These are phyloP conservation scores for Rhodotorula sp. DNA, from an alignment of 1,284 basidiomycete species.

Conservation along the genomic window DNA sequence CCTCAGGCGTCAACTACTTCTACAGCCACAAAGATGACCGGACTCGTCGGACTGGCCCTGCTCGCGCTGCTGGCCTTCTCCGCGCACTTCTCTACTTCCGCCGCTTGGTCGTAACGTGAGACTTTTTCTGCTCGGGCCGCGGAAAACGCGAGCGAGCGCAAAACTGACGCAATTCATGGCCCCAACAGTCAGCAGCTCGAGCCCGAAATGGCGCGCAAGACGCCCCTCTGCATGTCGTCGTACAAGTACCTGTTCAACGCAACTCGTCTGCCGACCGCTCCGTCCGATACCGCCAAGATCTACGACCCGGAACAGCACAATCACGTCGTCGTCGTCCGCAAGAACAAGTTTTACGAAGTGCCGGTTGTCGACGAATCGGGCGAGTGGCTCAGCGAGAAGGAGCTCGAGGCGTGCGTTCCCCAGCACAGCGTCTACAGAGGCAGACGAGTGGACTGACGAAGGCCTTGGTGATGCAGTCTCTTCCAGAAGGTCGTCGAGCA, in stretches of 20 bases:
- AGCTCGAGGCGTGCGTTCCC: conserved; percentile 64
- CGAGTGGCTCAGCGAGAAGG: conserved; percentile 67
- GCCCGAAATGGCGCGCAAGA: conserved; percentile 80
- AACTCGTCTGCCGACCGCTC: conserved; percentile 77
- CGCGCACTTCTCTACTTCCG: conserved; percentile 83
- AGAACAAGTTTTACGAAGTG: conserved; percentile 86
- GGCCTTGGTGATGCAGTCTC: conserved; percentile 57
- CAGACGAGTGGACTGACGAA: neutral
- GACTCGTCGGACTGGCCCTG: conserved; percentile 55
- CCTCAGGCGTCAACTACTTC: conserved; percentile 86
- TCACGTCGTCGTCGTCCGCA: conserved; percentile 85
- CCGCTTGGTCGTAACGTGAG: conserved; percentile 73
- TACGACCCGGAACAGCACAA: conserved; percentile 75
- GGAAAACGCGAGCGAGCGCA: too few species aligned
- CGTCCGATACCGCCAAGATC: conserved; percentile 79
- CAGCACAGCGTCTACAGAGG: neutral
- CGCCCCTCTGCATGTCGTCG: conserved; percentile 88
- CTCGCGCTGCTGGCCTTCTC: conserved; percentile 73
- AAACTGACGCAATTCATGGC: neutral
- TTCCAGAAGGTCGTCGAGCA: conserved; percentile 71
- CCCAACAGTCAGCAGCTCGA: conserved; percentile 68
- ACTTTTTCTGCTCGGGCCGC: conserved; percentile 21
- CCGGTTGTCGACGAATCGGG: conserved; percentile 65
- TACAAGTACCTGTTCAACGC: conserved; percentile 97
- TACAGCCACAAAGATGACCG: conserved; percentile 78